Evolutionary conservation across 768 basidiomycete species (phyloP), one percentile per base, ranked within the genome.

Genomic region (Pulveroboletus sp.): DNA sequence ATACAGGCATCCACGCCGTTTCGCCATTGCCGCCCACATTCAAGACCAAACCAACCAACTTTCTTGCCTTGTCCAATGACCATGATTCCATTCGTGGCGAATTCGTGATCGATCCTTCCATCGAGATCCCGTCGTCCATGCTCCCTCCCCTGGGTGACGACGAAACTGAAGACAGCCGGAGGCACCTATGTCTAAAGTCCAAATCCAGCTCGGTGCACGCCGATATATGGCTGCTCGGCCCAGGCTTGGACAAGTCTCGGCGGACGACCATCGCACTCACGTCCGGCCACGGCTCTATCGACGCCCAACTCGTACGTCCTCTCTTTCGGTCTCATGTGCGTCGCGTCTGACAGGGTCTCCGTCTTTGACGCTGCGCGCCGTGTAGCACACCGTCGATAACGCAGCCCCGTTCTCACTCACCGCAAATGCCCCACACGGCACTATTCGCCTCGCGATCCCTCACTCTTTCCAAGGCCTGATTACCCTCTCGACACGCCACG

Each of bases 21-120:
- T n/a, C n/a, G n/a, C n/a, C n/a, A n/a, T n/a, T n/a, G 10, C n/a
- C 23, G 4, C 24, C 1, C 27, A 24, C 51, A 1, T 63, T 49
- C 59, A 68, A 64, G 34, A 48, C 53, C 13, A 66, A 66, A 41
- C 57, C 64, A 1, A 68, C 61, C 42, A 68, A 66, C 51, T 49
- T 48, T 23, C 54, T 68, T 29, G 4, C 31, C 1, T 43, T 66
- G 0, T 45, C 29, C 40, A 52, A 51, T 12, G 40, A 40, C 12
- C 5, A 51, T 14, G 32, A 21, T 32, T 2, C 33, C n/a, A 31
- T 66, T 40, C 48, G 38, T 3, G 64, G 66, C 32, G 56, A 64
- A 41, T 79, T 76, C 64, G 58, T 74, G 29, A 61, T 80, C 34
- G 73, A 80, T 48, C 72, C 79, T 2, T 50, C 61, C 17, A 59